Percentiles rank a stretch among this genome's conserved stretches.
Conservation (phyloP, 148 eudicot genomes). For the Camellia sinensis region DNA sequence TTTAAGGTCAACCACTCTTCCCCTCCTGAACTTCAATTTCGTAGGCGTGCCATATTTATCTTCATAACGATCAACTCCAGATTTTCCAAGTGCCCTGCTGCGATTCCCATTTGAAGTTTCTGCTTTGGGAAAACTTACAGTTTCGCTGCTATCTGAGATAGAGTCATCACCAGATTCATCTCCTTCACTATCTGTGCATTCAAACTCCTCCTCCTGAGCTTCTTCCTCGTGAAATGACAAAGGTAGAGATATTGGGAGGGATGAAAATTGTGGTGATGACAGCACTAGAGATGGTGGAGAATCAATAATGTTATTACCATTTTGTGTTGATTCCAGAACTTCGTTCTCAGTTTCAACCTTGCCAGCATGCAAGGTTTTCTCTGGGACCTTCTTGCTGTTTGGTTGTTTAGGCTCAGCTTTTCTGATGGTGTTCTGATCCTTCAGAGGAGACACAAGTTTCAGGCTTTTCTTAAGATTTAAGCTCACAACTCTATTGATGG, state of each 20-base stretch:
- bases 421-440: constrained; percentile 28
- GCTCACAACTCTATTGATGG: constrained; percentile 17
- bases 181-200: constrained; percentile 34
- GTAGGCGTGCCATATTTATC: constrained; percentile 25
- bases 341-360: constrained; percentile 25
- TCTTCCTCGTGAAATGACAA: constrained; percentile 43
- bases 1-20: constrained; percentile 55
- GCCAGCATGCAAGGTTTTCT: constrained; percentile 57
- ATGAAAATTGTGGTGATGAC: constrained; percentile 34
- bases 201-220: constrained; percentile 30
- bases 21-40: constrained; percentile 68
- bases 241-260: constrained; percentile 32
- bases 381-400: constrained; percentile 30
- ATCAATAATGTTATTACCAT: constrained; percentile 21
- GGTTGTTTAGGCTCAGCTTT: constrained; percentile 26
- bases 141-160: constrained; percentile 25
- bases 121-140: constrained; percentile 9
- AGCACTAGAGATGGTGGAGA: constrained; percentile 32
- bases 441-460: constrained; percentile 31
- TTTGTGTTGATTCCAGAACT: constrained; percentile 16
- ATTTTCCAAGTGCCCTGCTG: constrained; percentile 18
- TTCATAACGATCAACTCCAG: constrained; percentile 19
- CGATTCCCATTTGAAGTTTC: constrained; percentile 20
- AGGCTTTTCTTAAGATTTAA: constrained; percentile 29
- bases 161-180: constrained; percentile 44